Evolutionary conservation across 108 stramenopile species (phyloP).

Genomic region (Fistulifera solaris): DNA sequence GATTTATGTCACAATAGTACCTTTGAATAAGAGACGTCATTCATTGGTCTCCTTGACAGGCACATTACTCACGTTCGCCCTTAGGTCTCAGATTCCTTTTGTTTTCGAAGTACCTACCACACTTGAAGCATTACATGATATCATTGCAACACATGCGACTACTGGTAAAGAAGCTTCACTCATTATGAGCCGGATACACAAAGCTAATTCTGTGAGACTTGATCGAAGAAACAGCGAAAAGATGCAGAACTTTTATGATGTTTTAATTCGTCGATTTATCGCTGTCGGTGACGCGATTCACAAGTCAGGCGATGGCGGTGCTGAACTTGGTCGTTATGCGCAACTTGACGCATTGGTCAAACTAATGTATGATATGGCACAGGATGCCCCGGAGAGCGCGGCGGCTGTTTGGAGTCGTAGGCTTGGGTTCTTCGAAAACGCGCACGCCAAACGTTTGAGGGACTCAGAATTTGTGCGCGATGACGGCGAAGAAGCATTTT

Average conservation of each 20-base stretch:
- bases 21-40: constrained; percentile 36
- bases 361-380: constrained; percentile 71
- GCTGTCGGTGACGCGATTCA: constrained; percentile 81
- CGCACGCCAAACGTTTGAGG: constrained; percentile 75
- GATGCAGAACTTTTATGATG: constrained; percentile 94
- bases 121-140: constrained; percentile 78
- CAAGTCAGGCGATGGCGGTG: constrained; percentile 62
- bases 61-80: constrained; percentile 32
- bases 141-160: constrained; percentile 69
- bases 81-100: constrained; percentile 76
- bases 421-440: constrained; percentile 76
- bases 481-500: constrained; percentile 41
- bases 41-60: constrained; percentile 78
- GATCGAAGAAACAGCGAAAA: constrained; percentile 80
- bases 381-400: constrained; percentile 78
- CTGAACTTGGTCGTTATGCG: constrained; percentile 56
- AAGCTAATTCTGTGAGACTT: constrained; percentile 69
- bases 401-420: constrained; percentile 76
- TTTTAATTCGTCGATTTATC: constrained; percentile 82
- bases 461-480: constrained; percentile 52
- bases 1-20: constrained; percentile 52
- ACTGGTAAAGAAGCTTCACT: constrained; percentile 72
- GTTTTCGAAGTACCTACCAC: constrained; percentile 87
- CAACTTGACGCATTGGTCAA: constrained; percentile 62
- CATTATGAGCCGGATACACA: constrained; percentile 77